A percentile compares a stretch with the other conserved stretches of the same genome.
These are phyloP conservation scores for Pseudopyricularia javanii DNA, from an alignment of 2,329 filamentous ascomycete genomes.

Conservation along the genomic window DNA sequence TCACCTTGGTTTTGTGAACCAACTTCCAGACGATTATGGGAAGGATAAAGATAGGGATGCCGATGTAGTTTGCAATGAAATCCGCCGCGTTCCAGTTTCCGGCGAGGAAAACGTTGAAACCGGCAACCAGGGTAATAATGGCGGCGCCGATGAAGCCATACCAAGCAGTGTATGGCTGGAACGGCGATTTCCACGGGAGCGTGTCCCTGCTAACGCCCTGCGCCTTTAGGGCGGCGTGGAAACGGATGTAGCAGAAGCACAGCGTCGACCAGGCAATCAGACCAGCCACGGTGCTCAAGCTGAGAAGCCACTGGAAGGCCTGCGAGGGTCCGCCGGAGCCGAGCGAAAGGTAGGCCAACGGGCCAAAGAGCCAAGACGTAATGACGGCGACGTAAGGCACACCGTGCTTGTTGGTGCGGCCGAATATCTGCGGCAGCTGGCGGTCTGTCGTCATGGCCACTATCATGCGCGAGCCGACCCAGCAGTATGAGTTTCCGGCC, in stretches of 20 bases:
- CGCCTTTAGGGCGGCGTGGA: neutral
- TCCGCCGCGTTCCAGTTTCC: constrained; percentile 12
- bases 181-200: constrained; percentile 1
- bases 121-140: constrained; percentile 12
- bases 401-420: constrained; percentile 21
- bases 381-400: constrained; percentile 30
- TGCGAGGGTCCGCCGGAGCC: constrained; percentile 6
- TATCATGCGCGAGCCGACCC: constrained; percentile 16
- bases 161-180: constrained; percentile 1
- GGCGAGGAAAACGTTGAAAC: constrained; percentile 15
- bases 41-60: constrained; percentile 26
- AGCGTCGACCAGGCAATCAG: neutral
- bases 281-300: constrained; percentile 10
- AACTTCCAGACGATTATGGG: constrained; percentile 28
- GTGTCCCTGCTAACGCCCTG: constrained; percentile 3
- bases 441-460: neutral
- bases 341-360: constrained; percentile 25
- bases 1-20: constrained; percentile 20
- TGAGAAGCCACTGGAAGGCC: constrained; percentile 8
- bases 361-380: constrained; percentile 22
- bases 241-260: constrained; percentile 8
- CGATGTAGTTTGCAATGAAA: constrained; percentile 26
- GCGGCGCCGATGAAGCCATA: neutral
- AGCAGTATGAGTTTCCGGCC: constrained; percentile 26
- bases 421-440: constrained; percentile 20